A percentile compares a stretch with the other conserved stretches of the same genome.
Conservation (phyloP, 805 yeast species). For the Candida ortonii region DNA sequence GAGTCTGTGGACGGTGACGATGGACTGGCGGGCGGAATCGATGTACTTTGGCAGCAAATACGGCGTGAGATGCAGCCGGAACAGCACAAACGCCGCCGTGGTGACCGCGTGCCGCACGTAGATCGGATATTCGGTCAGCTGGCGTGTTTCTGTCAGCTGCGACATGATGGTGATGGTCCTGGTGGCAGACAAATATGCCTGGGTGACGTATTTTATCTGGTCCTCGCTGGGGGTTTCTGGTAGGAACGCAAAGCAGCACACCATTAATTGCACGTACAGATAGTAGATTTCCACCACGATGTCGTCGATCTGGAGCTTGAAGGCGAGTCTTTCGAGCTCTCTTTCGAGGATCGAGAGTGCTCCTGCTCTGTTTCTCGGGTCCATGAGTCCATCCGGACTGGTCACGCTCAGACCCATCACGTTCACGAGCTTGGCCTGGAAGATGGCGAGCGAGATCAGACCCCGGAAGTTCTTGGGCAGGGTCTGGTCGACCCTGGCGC, state of each 20-base stretch:
- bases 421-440: constrained; percentile 78
- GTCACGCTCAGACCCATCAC: constrained; percentile 86
- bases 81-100: constrained; percentile 72
- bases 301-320: constrained; percentile 63
- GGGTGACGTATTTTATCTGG: constrained; percentile 78
- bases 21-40: constrained; percentile 87
- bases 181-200: constrained; percentile 79
- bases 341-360: constrained; percentile 73
- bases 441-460: constrained; percentile 68
- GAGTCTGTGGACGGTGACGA: constrained; percentile 87
- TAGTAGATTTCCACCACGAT: constrained; percentile 73
- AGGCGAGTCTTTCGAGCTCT: constrained; percentile 71
- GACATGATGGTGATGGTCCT: constrained; percentile 77
- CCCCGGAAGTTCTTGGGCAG: constrained; percentile 73
- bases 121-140: constrained; percentile 80
- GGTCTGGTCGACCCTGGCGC: constrained; percentile 62
- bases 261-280: constrained; percentile 72
- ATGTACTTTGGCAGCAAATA: constrained; percentile 68
- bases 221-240: constrained; percentile 89
- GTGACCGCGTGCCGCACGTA: constrained; percentile 85
- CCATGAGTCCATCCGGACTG: constrained; percentile 85
- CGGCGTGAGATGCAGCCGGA: constrained; percentile 79
- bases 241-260: constrained; percentile 84
- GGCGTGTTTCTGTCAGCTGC: constrained; percentile 61
- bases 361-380: constrained; percentile 78